phyloP scores from a whole-genome alignment of 164 flowering plant genomes.

The Platanus orientalis region DNA sequence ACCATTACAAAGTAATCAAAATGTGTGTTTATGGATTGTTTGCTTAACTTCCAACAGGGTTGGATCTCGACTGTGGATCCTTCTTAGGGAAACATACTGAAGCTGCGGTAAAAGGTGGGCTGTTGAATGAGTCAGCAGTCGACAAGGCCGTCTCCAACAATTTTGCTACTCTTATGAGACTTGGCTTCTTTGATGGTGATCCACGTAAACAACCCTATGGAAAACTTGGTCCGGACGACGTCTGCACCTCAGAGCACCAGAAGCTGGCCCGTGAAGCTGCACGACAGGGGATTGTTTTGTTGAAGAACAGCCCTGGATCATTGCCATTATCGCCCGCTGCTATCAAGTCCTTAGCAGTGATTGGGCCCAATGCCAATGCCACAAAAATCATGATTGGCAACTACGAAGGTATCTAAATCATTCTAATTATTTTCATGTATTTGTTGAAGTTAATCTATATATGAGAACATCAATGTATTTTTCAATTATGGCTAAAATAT shows the following conservation, averaged over 20 bases:
- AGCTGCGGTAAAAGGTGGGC: slow-evolving; percentile 58
- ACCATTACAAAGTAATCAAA: no score
- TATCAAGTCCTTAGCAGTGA: slow-evolving; percentile 76
- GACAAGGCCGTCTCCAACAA: slow-evolving; percentile 65
- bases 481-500: no score
- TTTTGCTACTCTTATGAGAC: slow-evolving; percentile 64
- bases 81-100: slow-evolving; percentile 57
- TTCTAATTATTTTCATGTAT: no score
- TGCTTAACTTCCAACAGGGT: slow-evolving; percentile 36
- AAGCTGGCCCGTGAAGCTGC: slow-evolving; percentile 85
- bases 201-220: slow-evolving; percentile 64
- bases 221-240: slow-evolving; percentile 71
- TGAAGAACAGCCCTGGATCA: slow-evolving; percentile 54
- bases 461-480: no score
- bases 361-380: slow-evolving; percentile 93
- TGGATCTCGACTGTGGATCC: slow-evolving; percentile 81
- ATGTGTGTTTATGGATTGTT: no score
- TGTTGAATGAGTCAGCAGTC: slow-evolving; percentile 46
- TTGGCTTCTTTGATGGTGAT: slow-evolving; percentile 87
- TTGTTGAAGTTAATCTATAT: no score
- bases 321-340: slow-evolving; percentile 65
- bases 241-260: slow-evolving; percentile 57
- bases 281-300: slow-evolving; percentile 87
- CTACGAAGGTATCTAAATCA: slow-evolving; percentile 57
- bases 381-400: slow-evolving; percentile 91